A percentile compares a stretch with the other conserved stretches of the same genome.
These are phyloP conservation scores for Leptodontidium sp. DNA, from an alignment of 2,329 filamentous ascomycete species.

Conservation along the genomic window DNA sequence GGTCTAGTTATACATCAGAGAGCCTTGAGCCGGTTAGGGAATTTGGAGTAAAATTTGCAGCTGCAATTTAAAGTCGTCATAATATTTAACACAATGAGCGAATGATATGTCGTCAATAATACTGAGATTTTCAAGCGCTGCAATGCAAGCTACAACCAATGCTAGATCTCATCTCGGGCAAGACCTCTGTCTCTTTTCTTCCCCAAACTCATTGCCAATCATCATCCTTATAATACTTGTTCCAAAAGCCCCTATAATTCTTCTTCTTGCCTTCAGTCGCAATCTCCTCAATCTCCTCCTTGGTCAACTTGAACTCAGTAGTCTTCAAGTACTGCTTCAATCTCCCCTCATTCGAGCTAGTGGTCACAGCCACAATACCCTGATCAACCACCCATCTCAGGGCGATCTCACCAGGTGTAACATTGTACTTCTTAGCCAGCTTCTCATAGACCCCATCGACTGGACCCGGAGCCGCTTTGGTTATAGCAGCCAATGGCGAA, in stretches of 20 bases:
- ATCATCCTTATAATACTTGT: constrained; percentile 57
- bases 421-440: constrained; percentile 65
- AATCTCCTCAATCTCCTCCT: constrained; percentile 65
- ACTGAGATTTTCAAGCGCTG: background rate
- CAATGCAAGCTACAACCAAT: background rate
- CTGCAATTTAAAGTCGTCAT: no score
- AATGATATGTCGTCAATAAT: no score
- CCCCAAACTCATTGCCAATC: constrained; percentile 53
- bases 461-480: constrained; percentile 59
- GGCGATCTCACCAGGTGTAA: constrained; percentile 62
- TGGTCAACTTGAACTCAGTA: constrained; percentile 64
- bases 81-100: no score
- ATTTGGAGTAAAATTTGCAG: no score
- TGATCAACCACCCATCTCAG: constrained; percentile 67
- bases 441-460: constrained; percentile 59
- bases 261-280: constrained; percentile 63
- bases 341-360: constrained; percentile 64
- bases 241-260: constrained; percentile 69
- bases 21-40: no score
- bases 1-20: no score
- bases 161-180: background rate
- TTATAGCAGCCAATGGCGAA: constrained; percentile 61
- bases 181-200: background rate
- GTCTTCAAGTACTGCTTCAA: constrained; percentile 62
- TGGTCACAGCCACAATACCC: constrained; percentile 65